These are phyloP conservation scores for Eucalyptus guilfoylei DNA, from an alignment of 345 rosid species.

Conservation along the genomic window DNA sequence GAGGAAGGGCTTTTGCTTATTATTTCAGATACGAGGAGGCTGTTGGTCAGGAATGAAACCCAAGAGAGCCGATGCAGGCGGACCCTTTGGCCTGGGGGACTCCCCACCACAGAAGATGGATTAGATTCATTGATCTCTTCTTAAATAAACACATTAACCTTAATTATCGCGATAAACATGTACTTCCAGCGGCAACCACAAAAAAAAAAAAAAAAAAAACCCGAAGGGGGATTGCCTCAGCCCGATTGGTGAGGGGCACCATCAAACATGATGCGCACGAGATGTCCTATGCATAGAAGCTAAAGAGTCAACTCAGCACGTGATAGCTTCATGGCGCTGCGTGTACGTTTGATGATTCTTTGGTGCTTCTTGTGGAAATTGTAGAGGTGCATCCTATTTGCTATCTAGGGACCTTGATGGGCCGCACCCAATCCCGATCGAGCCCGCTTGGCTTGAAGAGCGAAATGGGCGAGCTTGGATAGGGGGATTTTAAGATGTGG, in stretches of 20 bases:
- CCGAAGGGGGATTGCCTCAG: background rate
- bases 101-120: accelerated
- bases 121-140: background rate
- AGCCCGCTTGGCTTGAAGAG: background rate
- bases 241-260: background rate
- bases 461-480: background rate
- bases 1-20: background rate
- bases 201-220: too few species aligned
- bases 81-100: background rate
- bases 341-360: background rate
- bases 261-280: background rate
- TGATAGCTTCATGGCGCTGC: background rate
- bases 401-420: background rate
- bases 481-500: background rate
- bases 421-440: background rate
- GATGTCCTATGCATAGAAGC: background rate
- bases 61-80: background rate
- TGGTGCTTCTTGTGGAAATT: background rate
- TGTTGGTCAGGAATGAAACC: background rate
- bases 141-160: background rate
- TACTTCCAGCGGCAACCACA: background rate
- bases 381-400: background rate
- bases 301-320: background rate
- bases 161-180: accelerated
- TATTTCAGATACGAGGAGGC: background rate